These are phyloP conservation scores for Phytopythium kandeliae DNA, from an alignment of 352 stramenopile species.

Conservation along the genomic window DNA sequence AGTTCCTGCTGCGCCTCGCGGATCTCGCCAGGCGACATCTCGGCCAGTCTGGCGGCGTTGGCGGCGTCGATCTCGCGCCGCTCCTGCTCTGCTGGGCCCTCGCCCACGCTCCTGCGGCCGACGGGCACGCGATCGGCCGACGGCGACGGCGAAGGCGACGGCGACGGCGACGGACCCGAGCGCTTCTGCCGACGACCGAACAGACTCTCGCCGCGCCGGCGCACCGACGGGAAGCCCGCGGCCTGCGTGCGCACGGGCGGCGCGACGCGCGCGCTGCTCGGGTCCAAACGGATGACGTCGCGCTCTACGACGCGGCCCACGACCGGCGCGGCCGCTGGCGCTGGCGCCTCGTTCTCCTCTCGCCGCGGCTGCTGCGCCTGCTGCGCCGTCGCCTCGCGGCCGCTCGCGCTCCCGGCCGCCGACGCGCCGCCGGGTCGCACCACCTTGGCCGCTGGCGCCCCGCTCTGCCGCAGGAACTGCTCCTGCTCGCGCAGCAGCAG, in stretches of 20 bases:
- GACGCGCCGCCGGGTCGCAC: conserved; percentile 14
- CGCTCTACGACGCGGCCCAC: conserved; percentile 62
- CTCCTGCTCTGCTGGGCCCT: conserved; percentile 22
- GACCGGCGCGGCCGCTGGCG: conserved; percentile 26
- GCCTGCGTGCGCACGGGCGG: conserved; percentile 15
- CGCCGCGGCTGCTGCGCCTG: conserved; percentile 2
- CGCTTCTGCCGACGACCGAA: conserved; percentile 52
- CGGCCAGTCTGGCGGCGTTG: conserved; percentile 42
- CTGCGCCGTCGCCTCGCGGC: no score
- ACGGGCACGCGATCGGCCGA: conserved; percentile 4
- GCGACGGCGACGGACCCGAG: background rate
- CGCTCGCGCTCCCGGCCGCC: background rate
- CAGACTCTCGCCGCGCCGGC: conserved; percentile 50
- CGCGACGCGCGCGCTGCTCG: conserved; percentile 24
- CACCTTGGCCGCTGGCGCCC: conserved; percentile 57
- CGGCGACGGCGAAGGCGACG: conserved; percentile 5
- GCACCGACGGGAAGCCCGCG: conserved; percentile 57
- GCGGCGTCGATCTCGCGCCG: conserved; percentile 48
- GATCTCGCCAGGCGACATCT: conserved; percentile 72
- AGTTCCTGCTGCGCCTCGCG: conserved; percentile 66
- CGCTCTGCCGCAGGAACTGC: conserved; percentile 56
- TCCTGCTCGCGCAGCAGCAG: conserved; percentile 80
- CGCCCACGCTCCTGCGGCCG: background rate
- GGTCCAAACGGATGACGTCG: conserved; percentile 33
- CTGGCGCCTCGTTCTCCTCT: conserved; percentile 3